phyloP scores from a whole-genome alignment of 2,329 filamentous ascomycete species.

The Phyllosticta ampelicida region DNA sequence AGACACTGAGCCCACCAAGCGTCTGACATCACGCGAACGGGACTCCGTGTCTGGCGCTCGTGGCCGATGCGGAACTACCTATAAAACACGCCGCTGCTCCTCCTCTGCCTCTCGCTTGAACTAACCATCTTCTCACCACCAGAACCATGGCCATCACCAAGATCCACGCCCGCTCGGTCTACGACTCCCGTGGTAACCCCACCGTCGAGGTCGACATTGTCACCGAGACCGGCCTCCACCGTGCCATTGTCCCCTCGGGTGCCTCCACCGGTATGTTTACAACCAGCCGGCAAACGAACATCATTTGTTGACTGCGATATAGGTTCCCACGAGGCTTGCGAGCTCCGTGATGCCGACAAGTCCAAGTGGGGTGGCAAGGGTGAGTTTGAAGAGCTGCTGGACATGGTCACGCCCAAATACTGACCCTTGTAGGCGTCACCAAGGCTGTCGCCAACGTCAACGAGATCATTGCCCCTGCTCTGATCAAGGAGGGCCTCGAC shows the following conservation, averaged over 20 bases:
- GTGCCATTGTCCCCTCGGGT: conserved; percentile 93
- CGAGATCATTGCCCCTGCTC: conserved; percentile 42
- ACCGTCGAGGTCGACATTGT: conserved; percentile 97
- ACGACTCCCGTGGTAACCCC: conserved; percentile 94
- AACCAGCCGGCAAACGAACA: conserved; percentile 6
- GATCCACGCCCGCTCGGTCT: conserved; percentile 66
- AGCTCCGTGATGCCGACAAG: conserved; percentile 44
- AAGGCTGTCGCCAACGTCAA: conserved; percentile 47
- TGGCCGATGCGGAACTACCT: neutral
- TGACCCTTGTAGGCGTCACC: conserved; percentile 32
- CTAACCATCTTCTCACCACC: neutral
- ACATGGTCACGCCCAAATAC: neutral
- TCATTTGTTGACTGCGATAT: conserved; percentile 12
- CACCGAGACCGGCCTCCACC: conserved; percentile 92
- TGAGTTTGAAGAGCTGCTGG: conserved; percentile 13
- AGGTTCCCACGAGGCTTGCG: conserved; percentile 42
- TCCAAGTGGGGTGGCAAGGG: conserved; percentile 45
- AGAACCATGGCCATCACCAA: conserved; percentile 59
- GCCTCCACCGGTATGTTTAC: conserved; percentile 70
- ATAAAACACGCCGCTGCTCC: neutral
- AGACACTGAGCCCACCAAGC: conserved; percentile 9
- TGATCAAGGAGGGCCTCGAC: conserved; percentile 44
- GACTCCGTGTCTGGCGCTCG: neutral
- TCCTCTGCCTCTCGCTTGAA: neutral
- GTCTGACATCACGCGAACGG: conserved; percentile 10